Evolutionary conservation across 108 stramenopile species (phyloP).

Genomic region (Thalassiosira profunda): DNA sequence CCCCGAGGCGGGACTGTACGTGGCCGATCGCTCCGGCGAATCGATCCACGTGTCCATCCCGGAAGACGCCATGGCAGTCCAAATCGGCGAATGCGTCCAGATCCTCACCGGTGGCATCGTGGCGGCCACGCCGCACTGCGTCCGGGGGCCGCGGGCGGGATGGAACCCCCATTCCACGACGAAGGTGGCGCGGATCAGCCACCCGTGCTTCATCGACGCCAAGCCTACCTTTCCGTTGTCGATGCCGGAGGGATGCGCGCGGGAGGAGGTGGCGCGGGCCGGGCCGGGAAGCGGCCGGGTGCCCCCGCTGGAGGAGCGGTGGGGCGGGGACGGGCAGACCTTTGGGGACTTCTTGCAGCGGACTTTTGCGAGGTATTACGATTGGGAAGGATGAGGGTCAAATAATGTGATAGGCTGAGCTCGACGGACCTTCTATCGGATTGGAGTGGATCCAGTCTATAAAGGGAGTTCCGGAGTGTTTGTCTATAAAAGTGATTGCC

Average conservation of each 20-base stretch:
- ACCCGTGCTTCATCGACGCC: constrained; percentile 91
- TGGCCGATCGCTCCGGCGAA: constrained; percentile 67
- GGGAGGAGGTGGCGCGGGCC: constrained; percentile 48
- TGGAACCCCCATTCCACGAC: constrained; percentile 7
- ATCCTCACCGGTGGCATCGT: constrained; percentile 89
- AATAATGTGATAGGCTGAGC: not conserved
- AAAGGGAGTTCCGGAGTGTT: not conserved
- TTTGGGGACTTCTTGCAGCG: constrained; percentile 92
- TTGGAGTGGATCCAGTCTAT: not conserved
- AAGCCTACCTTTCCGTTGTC: constrained; percentile 72
- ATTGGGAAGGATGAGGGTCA: constrained; percentile 33
- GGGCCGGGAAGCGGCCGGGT: constrained; percentile 66
- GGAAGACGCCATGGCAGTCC: constrained; percentile 91
- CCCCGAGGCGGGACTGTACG: constrained; percentile 83
- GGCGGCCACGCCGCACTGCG: constrained; percentile 93
- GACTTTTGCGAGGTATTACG: constrained; percentile 81
- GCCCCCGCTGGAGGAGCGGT: constrained; percentile 76
- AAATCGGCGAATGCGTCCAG: constrained; percentile 95
- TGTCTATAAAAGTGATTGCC: too few species aligned
- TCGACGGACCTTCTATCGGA: not conserved
- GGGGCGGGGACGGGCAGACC: constrained; percentile 76
- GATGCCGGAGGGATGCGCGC: constrained; percentile 55
- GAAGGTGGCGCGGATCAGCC: constrained; percentile 62
- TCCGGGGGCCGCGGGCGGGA: constrained; percentile 57
- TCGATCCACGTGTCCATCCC: constrained; percentile 74